A percentile compares a stretch with the other conserved stretches of the same genome.
Evolutionary conservation across 2,329 filamentous ascomycete genomes (phyloP).

Genomic region (Clathrospora elynae): DNA sequence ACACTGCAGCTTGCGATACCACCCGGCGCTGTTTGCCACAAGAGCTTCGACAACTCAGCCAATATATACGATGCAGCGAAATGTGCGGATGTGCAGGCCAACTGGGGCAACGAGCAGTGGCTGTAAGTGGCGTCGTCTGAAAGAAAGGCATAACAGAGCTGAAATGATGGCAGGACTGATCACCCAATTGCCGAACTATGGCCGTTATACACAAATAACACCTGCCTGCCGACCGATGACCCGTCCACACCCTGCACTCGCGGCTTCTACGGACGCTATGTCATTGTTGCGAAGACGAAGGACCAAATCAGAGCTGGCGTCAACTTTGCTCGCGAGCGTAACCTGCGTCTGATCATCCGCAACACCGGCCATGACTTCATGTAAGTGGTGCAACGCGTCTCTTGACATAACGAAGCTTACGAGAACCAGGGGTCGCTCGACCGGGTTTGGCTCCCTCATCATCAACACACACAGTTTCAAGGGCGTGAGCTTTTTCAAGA

Average conservation of each 20-base stretch:
- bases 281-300: constrained; percentile 41
- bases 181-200: constrained; percentile 41
- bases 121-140: constrained; percentile 26
- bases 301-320: constrained; percentile 42
- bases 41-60: constrained; percentile 27
- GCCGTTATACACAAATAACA: constrained; percentile 44
- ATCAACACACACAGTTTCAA: constrained; percentile 49
- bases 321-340: constrained; percentile 41
- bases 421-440: constrained; percentile 37
- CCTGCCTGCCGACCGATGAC: constrained; percentile 36
- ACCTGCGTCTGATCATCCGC: constrained; percentile 41
- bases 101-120: constrained; percentile 40
- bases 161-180: constrained; percentile 30
- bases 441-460: constrained; percentile 41
- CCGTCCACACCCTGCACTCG: constrained; percentile 36
- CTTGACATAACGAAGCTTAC: constrained; percentile 3
- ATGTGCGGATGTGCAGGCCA: constrained; percentile 35
- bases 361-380: constrained; percentile 48
- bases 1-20: constrained; percentile 36
- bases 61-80: constrained; percentile 31
- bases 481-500: constrained; percentile 35
- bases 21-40: constrained; percentile 40
- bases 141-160: not conserved
- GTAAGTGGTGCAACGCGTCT: constrained; percentile 8
- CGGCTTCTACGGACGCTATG: constrained; percentile 43